Evolutionary conservation across 2,329 filamentous ascomycete species (phyloP).

Genomic region (Claviceps sp.): DNA sequence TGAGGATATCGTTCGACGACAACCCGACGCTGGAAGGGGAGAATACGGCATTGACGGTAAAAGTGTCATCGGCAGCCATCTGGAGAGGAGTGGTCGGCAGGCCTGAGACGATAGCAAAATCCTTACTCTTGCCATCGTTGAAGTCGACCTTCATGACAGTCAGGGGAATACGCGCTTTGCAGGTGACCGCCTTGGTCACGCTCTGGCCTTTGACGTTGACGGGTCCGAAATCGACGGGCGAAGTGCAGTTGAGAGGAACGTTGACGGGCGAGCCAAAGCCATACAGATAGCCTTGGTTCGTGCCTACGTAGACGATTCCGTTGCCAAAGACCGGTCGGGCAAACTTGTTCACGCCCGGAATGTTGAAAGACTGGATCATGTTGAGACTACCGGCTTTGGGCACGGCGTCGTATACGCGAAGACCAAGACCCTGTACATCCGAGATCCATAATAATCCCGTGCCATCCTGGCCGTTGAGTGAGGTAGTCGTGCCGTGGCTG

Average conservation of each 20-base stretch:
- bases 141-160: slow-evolving; percentile 26
- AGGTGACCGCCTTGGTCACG: slow-evolving; percentile 24
- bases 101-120: slow-evolving; percentile 26
- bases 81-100: slow-evolving; percentile 18
- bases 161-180: slow-evolving; percentile 31
- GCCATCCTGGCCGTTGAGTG: slow-evolving; percentile 36
- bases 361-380: slow-evolving; percentile 35
- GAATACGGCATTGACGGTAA: slow-evolving; percentile 32
- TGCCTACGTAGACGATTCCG: slow-evolving; percentile 40
- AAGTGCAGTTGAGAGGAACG: slow-evolving; percentile 38
- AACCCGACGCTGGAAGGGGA: slow-evolving; percentile 32
- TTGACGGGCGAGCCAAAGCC: slow-evolving; percentile 43
- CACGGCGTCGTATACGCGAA: slow-evolving; percentile 39
- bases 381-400: slow-evolving; percentile 32
- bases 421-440: slow-evolving; percentile 38
- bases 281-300: slow-evolving; percentile 36
- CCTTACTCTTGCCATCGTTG: slow-evolving; percentile 19
- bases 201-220: slow-evolving; percentile 25
- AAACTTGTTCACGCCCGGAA: slow-evolving; percentile 41
- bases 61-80: slow-evolving; percentile 21
- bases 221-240: slow-evolving; percentile 32
- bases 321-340: slow-evolving; percentile 44
- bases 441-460: slow-evolving; percentile 43
- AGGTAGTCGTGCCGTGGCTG: slow-evolving; percentile 42
- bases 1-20: slow-evolving; percentile 30